Percentiles rank a stretch among this genome's conserved stretches.
These are phyloP conservation scores for Puccinia polysora DNA, from an alignment of 1,284 basidiomycete genomes.

Conservation along the genomic window DNA sequence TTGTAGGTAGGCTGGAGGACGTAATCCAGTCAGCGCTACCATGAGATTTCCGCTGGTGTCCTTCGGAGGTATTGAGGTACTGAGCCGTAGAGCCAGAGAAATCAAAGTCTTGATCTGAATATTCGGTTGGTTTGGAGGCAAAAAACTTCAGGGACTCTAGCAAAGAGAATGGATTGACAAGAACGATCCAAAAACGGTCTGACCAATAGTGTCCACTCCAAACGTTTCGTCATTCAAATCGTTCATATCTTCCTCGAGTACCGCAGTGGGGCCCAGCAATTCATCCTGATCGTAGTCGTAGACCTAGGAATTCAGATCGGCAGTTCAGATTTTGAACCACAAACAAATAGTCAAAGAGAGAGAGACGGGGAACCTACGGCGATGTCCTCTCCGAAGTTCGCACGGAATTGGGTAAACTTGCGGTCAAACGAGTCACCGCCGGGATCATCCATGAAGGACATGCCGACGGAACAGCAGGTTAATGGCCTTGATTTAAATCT, in stretches of 20 bases:
- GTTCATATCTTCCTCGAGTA: slow-evolving; percentile 65
- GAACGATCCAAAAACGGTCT: background rate
- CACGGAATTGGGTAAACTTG: slow-evolving; percentile 38
- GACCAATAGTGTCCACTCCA: slow-evolving; percentile 43
- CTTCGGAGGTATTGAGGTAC: slow-evolving; percentile 23
- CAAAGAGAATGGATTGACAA: background rate
- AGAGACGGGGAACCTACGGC: slow-evolving; percentile 13
- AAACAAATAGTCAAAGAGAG: background rate
- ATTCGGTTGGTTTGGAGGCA: background rate
- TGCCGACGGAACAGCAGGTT: background rate
- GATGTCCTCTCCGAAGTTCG: slow-evolving; percentile 43
- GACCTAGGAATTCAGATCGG: slow-evolving; percentile 12
- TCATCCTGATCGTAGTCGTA: slow-evolving; percentile 20
- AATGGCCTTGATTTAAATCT: too few species aligned
- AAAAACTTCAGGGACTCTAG: background rate
- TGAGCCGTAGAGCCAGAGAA: slow-evolving; percentile 44
- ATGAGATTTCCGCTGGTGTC: background rate
- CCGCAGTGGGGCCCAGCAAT: slow-evolving; percentile 60
- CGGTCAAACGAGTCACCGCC: slow-evolving; percentile 29
- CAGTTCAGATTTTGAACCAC: background rate
- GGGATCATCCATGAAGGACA: slow-evolving; percentile 33
- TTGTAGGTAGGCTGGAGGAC: slow-evolving; percentile 21
- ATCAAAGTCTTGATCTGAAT: slow-evolving; percentile 42
- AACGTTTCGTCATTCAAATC: slow-evolving; percentile 45
- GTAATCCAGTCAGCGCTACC: slow-evolving; percentile 26